These are phyloP conservation scores for Madurella mycetomatis DNA, from an alignment of 2,329 filamentous ascomycete species.

Conservation along the genomic window DNA sequence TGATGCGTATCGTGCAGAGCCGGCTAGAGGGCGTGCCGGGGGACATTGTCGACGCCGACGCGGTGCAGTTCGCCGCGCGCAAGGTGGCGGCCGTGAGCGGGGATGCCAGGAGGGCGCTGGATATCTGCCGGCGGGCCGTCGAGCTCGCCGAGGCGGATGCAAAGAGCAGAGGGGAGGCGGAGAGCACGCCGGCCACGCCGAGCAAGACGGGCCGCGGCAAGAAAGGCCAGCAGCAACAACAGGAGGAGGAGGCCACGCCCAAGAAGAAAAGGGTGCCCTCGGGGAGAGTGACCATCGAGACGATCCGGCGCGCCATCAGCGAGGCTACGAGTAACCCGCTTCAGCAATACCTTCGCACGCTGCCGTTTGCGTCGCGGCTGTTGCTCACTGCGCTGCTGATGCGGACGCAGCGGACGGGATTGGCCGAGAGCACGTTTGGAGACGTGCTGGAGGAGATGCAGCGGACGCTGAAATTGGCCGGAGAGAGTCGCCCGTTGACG, in stretches of 20 bases:
- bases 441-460: conserved; percentile 86
- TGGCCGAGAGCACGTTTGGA: conserved; percentile 81
- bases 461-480: conserved; percentile 58
- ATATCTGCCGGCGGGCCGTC: conserved; percentile 92
- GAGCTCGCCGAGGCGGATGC: conserved; percentile 82
- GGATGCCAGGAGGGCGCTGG: conserved; percentile 84
- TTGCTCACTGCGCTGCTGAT: conserved; percentile 79
- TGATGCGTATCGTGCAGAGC: conserved; percentile 97
- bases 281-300: conserved; percentile 79
- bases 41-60: conserved; percentile 86
- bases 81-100: conserved; percentile 97
- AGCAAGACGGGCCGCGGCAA: conserved; percentile 46
- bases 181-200: conserved; percentile 46
- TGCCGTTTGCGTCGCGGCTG: conserved; percentile 79
- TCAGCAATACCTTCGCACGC: conserved; percentile 78
- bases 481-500: conserved; percentile 53
- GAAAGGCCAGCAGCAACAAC: conserved; percentile 17
- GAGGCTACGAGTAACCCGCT: conserved; percentile 91
- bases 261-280: conserved; percentile 36
- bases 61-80: conserved; percentile 90
- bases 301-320: conserved; percentile 88
- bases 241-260: conserved; percentile 25
- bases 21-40: conserved; percentile 83
- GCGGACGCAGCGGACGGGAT: conserved; percentile 73
- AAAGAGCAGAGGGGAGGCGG: conserved; percentile 30